These are phyloP conservation scores for Suillus cothurnatus DNA, from an alignment of 768 basidiomycete genomes.

Conservation along the genomic window DNA sequence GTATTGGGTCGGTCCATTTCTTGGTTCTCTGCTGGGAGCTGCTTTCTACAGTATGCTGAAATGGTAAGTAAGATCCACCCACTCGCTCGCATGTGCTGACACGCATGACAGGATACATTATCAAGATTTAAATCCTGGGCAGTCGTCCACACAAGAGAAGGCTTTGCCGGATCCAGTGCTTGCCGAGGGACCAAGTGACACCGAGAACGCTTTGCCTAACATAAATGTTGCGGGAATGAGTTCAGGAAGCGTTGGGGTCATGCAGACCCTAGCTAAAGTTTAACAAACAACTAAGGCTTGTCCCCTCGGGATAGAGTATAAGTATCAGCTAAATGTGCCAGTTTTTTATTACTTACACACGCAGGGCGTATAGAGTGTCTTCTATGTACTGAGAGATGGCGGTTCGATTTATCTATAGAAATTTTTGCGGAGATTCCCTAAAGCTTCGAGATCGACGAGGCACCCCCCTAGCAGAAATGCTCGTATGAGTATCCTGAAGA, in stretches of 20 bases:
- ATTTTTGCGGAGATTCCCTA: neutral
- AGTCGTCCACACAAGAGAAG: conserved; percentile 27
- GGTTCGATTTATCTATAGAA: neutral
- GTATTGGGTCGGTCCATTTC: conserved; percentile 73
- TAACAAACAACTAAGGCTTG: neutral
- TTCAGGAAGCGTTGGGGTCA: neutral
- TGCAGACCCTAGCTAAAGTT: neutral
- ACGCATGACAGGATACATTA: conserved; percentile 25
- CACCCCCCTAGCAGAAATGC: no score
- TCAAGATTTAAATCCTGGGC: conserved; percentile 30
- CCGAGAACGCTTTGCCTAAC: neutral
- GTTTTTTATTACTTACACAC: neutral
- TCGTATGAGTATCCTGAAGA: no score
- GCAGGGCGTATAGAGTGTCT: neutral
- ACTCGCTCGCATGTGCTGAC: conserved; percentile 11
- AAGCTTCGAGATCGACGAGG: neutral
- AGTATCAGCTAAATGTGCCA: neutral
- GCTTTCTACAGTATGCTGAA: conserved; percentile 62
- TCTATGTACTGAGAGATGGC: neutral
- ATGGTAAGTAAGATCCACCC: conserved; percentile 33
- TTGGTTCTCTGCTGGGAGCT: conserved; percentile 63
- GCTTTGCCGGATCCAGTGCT: conserved; percentile 25
- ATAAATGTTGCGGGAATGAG: neutral
- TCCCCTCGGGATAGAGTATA: neutral
- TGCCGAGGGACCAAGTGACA: neutral